Base-by-base conservation (phyloP, 164 flowering plant genomes). In the Macadamia tetraphylla region DNA sequence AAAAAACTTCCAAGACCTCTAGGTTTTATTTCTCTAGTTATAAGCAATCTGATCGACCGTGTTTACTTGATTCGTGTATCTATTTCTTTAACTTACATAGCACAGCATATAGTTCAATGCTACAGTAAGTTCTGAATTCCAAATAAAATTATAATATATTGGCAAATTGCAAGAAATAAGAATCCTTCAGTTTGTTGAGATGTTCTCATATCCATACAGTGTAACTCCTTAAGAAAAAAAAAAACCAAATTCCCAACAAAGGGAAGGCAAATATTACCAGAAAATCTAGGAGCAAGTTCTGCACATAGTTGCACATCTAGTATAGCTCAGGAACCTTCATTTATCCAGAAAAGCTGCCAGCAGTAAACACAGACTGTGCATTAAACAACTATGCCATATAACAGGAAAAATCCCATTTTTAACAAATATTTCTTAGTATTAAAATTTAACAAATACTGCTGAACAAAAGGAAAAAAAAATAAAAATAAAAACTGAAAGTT, bases 281-380 rank as follows among this genome's bases (percentile, higher is more conserved):
- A 73, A 82, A 79, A 75, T 71, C 74, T 71, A 85, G 87, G 86
- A 83, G 84, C 81, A 81, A 81, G 40, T 35, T 75, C 89, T 76
- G 81, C 83, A 81, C 75, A 80, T 80, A 82, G 82, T 77, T 83
- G 88, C 81, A 85, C 84, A 72, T 80, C 84, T 87, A 80, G 78
- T 82, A 74, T 81, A 87, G 84, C 90, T 85, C 89, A 86, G 83
- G 82, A 76, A 84, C 80, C 92, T 83, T 86, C 94, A 88, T 78
- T 82, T 81, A 82, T 84, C 91, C 85, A 84, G 78, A 82, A 86
- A 81, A 85, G 83, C 97, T 87, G 94, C 89, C 89, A 88, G 78
- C 80, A 87, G 84, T 75, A 89, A 91, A 87, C 81, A 88, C 78
- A 79, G 83, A 82, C 79, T 75, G 23, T 23, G 81, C 82, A 88